Evolutionary conservation across 1,284 basidiomycete genomes (phyloP), one percentile per base, ranked within the genome.

Genomic region (Tetrapyrgos nigripes): DNA sequence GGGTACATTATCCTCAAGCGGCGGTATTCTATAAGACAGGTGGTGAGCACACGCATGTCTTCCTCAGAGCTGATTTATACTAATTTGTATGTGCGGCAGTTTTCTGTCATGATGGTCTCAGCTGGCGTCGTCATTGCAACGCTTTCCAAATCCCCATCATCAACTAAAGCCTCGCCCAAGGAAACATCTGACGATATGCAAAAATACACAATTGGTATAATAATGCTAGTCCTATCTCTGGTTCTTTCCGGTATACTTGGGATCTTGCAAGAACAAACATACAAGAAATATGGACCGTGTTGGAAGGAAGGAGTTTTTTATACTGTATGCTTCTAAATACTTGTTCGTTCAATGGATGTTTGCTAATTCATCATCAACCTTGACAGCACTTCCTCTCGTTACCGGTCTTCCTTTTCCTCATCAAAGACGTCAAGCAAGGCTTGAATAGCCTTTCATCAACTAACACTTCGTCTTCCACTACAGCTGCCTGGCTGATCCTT

Each of bases 291-390:
- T 64, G 88, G 88, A 3, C 87, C 88, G 0, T 88, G 86, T 66
- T 97, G 94, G 94, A 85, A 85, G 65, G 94, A 96, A 74, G 89
- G 87, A 4, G 81, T 96, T 1, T 96, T 97, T 72, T 97, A 96
- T 66, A 90, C 87, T 35, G 89, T 90, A 67, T 55, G 77, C 59
- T 17, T 52, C 29, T 1, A 26, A 17, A 43, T 37, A 21, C 9
- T 52, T 48, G 37, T 23, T 44, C 28, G 31, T 11, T 40, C 51
- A 29, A 57, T 37, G 35, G 40, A 40, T 50, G 43, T 50, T 45
- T 51, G 14, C 6, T 47, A 37, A 43, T 21, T 40, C n/a, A 58
- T n/a, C n/a, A n/a, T n/a, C n/a, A 50, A 6, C 27, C 10, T 47
- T 47, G 44, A 26, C 62, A 91, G 88, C 87, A 89, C 67, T 77